Base-by-base conservation (phyloP, 495 filamentous ascomycete species). In the Penicillium maclennaniae region DNA sequence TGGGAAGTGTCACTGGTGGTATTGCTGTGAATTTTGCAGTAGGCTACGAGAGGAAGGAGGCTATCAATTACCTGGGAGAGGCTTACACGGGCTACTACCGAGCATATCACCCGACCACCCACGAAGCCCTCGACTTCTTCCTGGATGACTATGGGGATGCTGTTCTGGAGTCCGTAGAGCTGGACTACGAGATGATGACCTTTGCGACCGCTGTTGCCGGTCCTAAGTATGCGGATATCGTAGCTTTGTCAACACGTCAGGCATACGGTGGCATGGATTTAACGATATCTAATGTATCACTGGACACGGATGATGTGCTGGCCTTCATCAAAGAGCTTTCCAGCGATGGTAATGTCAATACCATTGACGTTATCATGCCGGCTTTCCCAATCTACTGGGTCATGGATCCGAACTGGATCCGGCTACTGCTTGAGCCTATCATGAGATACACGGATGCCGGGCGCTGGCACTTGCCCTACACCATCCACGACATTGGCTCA, bases 311-410 rank as follows among this genome's bases (percentile, higher is more conserved):
- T 31, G 66, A 71, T 48, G 63, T 70, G 37, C 61, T 82, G 52
- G 69, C 74, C 12, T 82, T 80, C 45, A 62, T 81, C 52, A 81
- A 82, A 50, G 77, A 80, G 57, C 73, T 80, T 23, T 76, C 71
- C 7, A 78, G 70, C 26, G 69, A 82, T 51, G 78, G 77, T 8
- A 78, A 81, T 47, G 59, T 79, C 45, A 80, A 80, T 47, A 81
- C 78, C 3, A 64, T 81, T 21, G 79, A 80, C 51, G 69, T 81
- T 15, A 77, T 80, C 31, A 77, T 73, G 61, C 75, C 75, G 1
- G 69, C 70, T 1, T 73, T 74, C 49, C 76, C 77, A 7, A 69
- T 78, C n/a, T 76, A 79, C 47, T 77, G 73, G 53, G 66, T 76
- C 26, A 54, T 79, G 49, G 68, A 74, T 41, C 75, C 77, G 7